Percentiles rank a stretch among this genome's conserved stretches.
Evolutionary conservation across 768 basidiomycete genomes (phyloP).

Genomic region (Leccinum longicurvipes): DNA sequence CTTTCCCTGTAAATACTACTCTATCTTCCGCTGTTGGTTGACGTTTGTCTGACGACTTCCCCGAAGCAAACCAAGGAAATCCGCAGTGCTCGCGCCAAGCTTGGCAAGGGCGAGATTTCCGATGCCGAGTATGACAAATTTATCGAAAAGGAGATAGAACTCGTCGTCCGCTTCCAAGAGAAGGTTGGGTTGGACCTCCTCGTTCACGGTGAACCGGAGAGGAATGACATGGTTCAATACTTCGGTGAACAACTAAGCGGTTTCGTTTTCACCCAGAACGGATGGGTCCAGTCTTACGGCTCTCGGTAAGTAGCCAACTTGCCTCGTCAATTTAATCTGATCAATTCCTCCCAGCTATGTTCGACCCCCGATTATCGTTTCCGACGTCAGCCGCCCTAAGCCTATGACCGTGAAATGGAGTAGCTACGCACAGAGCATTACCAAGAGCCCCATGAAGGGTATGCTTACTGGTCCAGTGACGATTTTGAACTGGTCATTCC

Average conservation of each 20-base stretch:
- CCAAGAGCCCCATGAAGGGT: slow-evolving; percentile 96
- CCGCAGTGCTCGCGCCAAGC: slow-evolving; percentile 92
- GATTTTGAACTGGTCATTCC: slow-evolving; percentile 99
- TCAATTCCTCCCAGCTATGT: slow-evolving; percentile 62
- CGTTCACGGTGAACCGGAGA: slow-evolving; percentile 98
- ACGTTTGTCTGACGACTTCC: slow-evolving; percentile 9
- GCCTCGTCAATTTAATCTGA: slow-evolving; percentile 9
- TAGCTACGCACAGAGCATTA: slow-evolving; percentile 92
- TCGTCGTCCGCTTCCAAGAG: slow-evolving; percentile 96
- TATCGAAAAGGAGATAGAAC: slow-evolving; percentile 96
- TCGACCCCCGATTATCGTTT: slow-evolving; percentile 97
- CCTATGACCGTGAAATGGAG: slow-evolving; percentile 98
- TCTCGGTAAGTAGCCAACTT: slow-evolving; percentile 63
- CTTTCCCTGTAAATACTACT: slow-evolving; percentile 74
- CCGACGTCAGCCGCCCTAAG: slow-evolving; percentile 88
- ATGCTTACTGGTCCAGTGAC: slow-evolving; percentile 99
- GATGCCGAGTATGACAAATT: slow-evolving; percentile 89
- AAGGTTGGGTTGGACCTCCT: slow-evolving; percentile 92
- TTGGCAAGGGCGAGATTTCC: slow-evolving; percentile 87
- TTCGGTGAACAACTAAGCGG: slow-evolving; percentile 95
- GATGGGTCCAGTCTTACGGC: slow-evolving; percentile 99
- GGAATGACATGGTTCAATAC: slow-evolving; percentile 99
- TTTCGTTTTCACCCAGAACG: slow-evolving; percentile 98
- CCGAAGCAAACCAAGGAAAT: slow-evolving; percentile 97
- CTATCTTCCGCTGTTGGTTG: not conserved